Conservation (phyloP, 2,329 filamentous ascomycete genomes). For the Diaporthe sp. region DNA sequence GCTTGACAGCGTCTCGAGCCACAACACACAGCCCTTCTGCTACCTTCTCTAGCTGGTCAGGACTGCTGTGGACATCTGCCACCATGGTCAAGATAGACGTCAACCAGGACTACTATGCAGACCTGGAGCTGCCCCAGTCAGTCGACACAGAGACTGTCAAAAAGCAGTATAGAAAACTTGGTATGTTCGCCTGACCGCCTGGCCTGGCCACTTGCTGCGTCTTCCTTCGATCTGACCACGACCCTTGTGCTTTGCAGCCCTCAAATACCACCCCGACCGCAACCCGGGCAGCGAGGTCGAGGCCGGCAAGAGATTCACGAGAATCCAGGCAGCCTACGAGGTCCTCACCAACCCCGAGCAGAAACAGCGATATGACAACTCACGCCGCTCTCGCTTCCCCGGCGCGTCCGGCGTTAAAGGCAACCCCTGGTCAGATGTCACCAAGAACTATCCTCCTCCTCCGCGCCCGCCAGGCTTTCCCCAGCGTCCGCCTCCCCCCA, state of each 20-base stretch:
- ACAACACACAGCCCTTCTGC: conserved; percentile 18
- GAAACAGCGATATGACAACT: conserved; percentile 65
- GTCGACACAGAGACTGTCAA: conserved; percentile 84
- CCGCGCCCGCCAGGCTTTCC: conserved; percentile 52
- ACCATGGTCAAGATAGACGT: conserved; percentile 79
- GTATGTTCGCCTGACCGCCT: conserved; percentile 56
- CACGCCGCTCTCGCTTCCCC: conserved; percentile 59
- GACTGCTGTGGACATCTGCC: conserved; percentile 52
- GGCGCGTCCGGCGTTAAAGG: conserved; percentile 70
- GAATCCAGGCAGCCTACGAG: conserved; percentile 89
- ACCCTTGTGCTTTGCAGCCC: conserved; percentile 62
- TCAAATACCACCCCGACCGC: conserved; percentile 90
- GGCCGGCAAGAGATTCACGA: conserved; percentile 85
- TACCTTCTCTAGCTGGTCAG: background rate
- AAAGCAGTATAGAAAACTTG: conserved; percentile 88
- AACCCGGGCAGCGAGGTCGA: conserved; percentile 87
- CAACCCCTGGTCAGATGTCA: conserved; percentile 69
- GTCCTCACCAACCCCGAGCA: conserved; percentile 69
- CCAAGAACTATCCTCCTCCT: conserved; percentile 65
- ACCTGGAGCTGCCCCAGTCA: conserved; percentile 77
- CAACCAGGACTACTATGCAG: conserved; percentile 85
- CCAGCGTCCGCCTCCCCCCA: conserved; percentile 45
- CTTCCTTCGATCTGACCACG: conserved; percentile 20
- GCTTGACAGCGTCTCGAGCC: conserved; percentile 1
- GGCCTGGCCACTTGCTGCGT: conserved; percentile 43